These are phyloP conservation scores for Corylus americana DNA, from an alignment of 306 rosid genomes.

Conservation along the genomic window DNA sequence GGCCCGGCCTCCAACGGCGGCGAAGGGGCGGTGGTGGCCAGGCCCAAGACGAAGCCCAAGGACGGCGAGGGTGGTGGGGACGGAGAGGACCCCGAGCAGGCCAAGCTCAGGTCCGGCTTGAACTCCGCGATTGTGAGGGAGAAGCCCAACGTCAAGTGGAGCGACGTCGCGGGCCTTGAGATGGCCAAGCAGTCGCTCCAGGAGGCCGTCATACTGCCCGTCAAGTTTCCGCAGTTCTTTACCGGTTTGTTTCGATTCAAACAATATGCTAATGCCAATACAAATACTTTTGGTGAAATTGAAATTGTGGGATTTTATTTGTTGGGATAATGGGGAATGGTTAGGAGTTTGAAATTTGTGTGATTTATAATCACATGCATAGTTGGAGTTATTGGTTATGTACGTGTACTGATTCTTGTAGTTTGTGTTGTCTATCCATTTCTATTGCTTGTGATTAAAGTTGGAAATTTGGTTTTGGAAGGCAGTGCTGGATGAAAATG, in stretches of 20 bases:
- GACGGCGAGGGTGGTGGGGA: conserved; percentile 75
- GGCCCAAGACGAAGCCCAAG: conserved; percentile 87
- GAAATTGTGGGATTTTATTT: neutral
- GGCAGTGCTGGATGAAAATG: neutral
- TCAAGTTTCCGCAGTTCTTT: conserved; percentile 94
- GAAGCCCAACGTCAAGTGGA: conserved; percentile 96
- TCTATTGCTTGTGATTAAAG: neutral
- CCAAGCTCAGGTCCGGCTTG: conserved; percentile 83
- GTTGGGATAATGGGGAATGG: neutral
- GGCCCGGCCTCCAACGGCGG: conserved; percentile 94
- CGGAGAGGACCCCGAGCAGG: conserved; percentile 88
- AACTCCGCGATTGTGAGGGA: conserved; percentile 91
- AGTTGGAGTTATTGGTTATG: neutral
- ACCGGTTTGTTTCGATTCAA: conserved; percentile 53
- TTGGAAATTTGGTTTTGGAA: neutral
- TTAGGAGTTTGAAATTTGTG: neutral
- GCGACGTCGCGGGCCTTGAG: conserved; percentile 93
- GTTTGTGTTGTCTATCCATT: neutral
- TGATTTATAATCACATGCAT: neutral
- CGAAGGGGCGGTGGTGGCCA: conserved; percentile 82
- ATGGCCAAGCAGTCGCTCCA: conserved; percentile 96
- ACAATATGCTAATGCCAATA: neutral
- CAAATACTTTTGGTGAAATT: neutral
- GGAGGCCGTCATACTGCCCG: conserved; percentile 95
- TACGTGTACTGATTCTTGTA: neutral